These are phyloP conservation scores for Citrus australasica DNA, from an alignment of 345 rosid species.

Conservation along the genomic window DNA sequence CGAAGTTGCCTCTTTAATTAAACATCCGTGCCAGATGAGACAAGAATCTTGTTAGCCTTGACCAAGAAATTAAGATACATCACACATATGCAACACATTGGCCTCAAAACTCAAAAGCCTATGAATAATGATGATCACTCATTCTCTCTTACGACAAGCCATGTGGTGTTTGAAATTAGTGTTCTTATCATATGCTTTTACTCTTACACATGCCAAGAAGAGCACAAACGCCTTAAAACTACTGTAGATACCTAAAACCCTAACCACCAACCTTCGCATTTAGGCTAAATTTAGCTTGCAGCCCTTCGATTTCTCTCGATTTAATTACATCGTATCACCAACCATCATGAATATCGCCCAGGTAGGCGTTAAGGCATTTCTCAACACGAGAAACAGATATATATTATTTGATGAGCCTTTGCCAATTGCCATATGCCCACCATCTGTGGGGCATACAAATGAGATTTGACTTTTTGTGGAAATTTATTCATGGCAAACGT, in stretches of 20 bases:
- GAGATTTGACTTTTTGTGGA: not conserved
- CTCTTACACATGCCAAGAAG: not conserved
- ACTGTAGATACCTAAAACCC: not conserved
- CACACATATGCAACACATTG: not conserved
- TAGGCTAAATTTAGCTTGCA: not conserved
- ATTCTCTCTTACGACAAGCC: not conserved
- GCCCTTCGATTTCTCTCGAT: not conserved
- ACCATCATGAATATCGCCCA: not conserved
- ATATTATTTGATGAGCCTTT: no score
- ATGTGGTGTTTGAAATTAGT: constrained; percentile 4
- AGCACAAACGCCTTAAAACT: not conserved
- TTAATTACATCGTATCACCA: not conserved
- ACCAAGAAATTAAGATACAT: not conserved
- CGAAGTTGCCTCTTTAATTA: not conserved
- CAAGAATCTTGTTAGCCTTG: not conserved
- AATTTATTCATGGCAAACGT: no score
- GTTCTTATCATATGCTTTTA: not conserved
- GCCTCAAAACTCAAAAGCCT: not conserved
- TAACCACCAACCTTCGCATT: not conserved
- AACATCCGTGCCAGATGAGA: not conserved
- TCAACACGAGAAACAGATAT: not conserved
- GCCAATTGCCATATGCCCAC: not conserved
- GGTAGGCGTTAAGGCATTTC: not conserved
- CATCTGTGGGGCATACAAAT: not conserved
- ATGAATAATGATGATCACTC: not conserved